These are phyloP conservation scores for Pterocarpus macrocarpus DNA, from an alignment of 306 rosid genomes.

Conservation along the genomic window DNA sequence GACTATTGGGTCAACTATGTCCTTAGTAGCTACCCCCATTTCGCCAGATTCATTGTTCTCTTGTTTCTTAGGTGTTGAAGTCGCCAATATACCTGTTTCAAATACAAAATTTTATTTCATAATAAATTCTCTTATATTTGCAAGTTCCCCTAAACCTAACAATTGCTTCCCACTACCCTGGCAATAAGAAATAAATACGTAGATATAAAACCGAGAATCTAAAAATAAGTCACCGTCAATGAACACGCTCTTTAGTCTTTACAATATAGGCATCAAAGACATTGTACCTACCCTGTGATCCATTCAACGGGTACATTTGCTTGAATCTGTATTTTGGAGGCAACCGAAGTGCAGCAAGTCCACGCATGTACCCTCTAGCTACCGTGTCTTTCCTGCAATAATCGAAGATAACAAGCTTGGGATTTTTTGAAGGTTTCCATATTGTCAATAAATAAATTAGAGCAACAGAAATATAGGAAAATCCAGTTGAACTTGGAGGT, in stretches of 20 bases:
- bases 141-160: slow-evolving; percentile 14
- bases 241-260: neutral
- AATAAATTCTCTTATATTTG: neutral
- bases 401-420: slow-evolving; percentile 9
- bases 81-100: slow-evolving; percentile 58
- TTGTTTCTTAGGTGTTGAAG: slow-evolving; percentile 56
- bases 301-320: slow-evolving; percentile 50
- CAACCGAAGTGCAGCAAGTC: slow-evolving; percentile 38
- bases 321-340: slow-evolving; percentile 54
- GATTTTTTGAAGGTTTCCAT: neutral
- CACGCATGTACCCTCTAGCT: slow-evolving; percentile 51
- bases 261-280: slow-evolving; percentile 17
- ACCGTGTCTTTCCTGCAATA: slow-evolving; percentile 19
- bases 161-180: neutral
- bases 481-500: neutral
- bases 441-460: neutral
- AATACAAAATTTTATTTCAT: slow-evolving; percentile 6
- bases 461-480: neutral
- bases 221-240: neutral
- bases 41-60: slow-evolving; percentile 48
- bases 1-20: slow-evolving; percentile 63
- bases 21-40: slow-evolving; percentile 53
- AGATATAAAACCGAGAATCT: neutral
- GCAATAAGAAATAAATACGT: neutral
- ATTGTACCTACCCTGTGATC: slow-evolving; percentile 59